These are phyloP conservation scores for Debaryomyces coudertii DNA, from an alignment of 1,139 yeast genomes.

Conservation along the genomic window DNA sequence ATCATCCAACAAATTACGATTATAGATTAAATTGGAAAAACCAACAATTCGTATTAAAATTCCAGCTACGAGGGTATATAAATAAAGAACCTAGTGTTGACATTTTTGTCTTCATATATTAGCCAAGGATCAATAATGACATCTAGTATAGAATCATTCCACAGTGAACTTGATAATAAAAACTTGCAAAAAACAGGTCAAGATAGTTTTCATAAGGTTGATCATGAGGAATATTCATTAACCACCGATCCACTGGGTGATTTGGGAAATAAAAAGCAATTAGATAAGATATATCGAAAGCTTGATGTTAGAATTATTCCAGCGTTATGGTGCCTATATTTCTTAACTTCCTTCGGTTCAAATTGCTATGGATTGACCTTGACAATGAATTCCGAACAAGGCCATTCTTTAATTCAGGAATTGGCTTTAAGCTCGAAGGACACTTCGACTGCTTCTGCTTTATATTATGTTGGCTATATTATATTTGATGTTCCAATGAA, in stretches of 20 bases:
- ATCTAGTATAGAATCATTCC: constrained; percentile 1
- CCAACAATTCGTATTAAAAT: neutral
- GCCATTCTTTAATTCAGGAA: constrained; percentile 63
- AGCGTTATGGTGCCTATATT: constrained; percentile 80
- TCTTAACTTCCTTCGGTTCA: constrained; percentile 77
- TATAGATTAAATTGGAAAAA: neutral
- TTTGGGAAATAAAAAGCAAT: constrained; percentile 26
- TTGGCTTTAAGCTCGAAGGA: constrained; percentile 58
- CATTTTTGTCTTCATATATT: neutral
- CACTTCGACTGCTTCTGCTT: constrained; percentile 75
- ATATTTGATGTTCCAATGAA: constrained; percentile 89
- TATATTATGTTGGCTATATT: constrained; percentile 81
- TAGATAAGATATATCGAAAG: constrained; percentile 65
- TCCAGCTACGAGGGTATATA: neutral
- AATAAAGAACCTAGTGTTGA: neutral
- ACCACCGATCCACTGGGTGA: neutral
- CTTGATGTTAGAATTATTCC: constrained; percentile 77
- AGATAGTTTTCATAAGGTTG: constrained; percentile 5
- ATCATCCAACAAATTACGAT: neutral
- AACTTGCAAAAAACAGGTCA: constrained; percentile 4
- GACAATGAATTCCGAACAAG: constrained; percentile 70
- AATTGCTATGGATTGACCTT: constrained; percentile 78
- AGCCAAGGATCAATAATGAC: neutral
- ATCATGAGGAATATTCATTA: constrained; percentile 6
- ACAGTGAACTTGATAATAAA: neutral